phyloP scores from a whole-genome alignment of 2,329 filamentous ascomycete genomes.

The Clarireedia hainanense region DNA sequence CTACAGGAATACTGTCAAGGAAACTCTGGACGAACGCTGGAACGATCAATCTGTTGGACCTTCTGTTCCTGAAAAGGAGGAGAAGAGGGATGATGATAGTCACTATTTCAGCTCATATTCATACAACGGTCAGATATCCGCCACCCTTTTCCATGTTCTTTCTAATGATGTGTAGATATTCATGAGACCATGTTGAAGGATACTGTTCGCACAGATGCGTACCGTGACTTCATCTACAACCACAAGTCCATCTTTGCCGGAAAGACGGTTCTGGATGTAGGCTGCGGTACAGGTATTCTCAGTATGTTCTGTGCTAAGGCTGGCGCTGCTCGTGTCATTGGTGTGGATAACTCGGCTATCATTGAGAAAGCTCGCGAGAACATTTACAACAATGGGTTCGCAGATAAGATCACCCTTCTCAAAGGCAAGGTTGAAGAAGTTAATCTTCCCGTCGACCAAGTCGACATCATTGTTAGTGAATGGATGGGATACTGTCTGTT shows the following conservation, averaged over 20 bases:
- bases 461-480: conserved; percentile 99
- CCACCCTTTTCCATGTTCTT: conserved; percentile 5
- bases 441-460: conserved; percentile 81
- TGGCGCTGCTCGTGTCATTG: conserved; percentile 96
- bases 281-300: conserved; percentile 94
- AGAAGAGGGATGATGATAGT: conserved; percentile 44
- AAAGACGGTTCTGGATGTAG: conserved; percentile 92
- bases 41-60: conserved; percentile 28
- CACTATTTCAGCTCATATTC: conserved; percentile 60
- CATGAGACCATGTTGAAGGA: conserved; percentile 97
- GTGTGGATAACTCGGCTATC: conserved; percentile 99
- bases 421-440: conserved; percentile 99
- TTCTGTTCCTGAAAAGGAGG: conserved; percentile 18
- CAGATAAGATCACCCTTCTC: conserved; percentile 91
- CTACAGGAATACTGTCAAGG: conserved; percentile 33
- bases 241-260: conserved; percentile 92
- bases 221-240: conserved; percentile 89
- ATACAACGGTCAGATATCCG: conserved; percentile 47
- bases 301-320: conserved; percentile 92
- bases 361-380: conserved; percentile 98
- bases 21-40: conserved; percentile 34
- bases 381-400: conserved; percentile 82
- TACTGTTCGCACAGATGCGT: conserved; percentile 76
- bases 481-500: conserved; percentile 99
- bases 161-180: conserved; percentile 51